Evolutionary conservation across 1,284 basidiomycete genomes (phyloP).

Genomic region (Kwoniella shivajii): DNA sequence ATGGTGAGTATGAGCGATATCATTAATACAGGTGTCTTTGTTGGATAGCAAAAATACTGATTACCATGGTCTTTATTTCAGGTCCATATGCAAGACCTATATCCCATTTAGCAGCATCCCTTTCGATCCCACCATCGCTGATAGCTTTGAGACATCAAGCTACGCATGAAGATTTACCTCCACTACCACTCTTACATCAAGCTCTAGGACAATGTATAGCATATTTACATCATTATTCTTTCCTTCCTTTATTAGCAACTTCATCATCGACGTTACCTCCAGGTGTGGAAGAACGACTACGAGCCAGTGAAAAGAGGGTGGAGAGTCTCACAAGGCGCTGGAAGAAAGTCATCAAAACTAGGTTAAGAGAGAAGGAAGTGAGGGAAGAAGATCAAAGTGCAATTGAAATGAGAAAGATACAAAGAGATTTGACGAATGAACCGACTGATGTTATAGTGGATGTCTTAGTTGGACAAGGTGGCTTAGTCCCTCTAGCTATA

Average conservation of each 20-base stretch:
- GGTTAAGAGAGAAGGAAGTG: constrained; percentile 66
- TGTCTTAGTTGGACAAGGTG: constrained; percentile 65
- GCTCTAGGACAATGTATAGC: constrained; percentile 68
- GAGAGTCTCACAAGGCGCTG: constrained; percentile 39
- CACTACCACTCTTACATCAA: constrained; percentile 74
- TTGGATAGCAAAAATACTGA: not conserved
- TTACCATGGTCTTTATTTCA: constrained; percentile 11
- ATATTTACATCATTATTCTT: constrained; percentile 70
- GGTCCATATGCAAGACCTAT: constrained; percentile 79
- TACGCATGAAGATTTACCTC: constrained; percentile 94
- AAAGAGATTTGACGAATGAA: constrained; percentile 53
- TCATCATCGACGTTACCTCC: constrained; percentile 57
- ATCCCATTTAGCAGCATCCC: constrained; percentile 78
- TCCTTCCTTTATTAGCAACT: constrained; percentile 66
- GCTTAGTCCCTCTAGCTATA: constrained; percentile 74
- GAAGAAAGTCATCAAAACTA: constrained; percentile 50
- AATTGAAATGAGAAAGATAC: constrained; percentile 39
- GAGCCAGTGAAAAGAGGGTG: constrained; percentile 60
- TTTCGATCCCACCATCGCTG: constrained; percentile 83
- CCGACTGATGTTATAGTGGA: constrained; percentile 68
- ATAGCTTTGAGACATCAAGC: constrained; percentile 94
- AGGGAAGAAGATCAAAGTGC: constrained; percentile 65
- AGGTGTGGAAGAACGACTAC: not conserved
- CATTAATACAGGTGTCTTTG: not conserved
- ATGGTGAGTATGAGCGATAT: constrained; percentile 59